Conservation (phyloP, 345 rosid species). For the Dipteronia dyeriana region DNA sequence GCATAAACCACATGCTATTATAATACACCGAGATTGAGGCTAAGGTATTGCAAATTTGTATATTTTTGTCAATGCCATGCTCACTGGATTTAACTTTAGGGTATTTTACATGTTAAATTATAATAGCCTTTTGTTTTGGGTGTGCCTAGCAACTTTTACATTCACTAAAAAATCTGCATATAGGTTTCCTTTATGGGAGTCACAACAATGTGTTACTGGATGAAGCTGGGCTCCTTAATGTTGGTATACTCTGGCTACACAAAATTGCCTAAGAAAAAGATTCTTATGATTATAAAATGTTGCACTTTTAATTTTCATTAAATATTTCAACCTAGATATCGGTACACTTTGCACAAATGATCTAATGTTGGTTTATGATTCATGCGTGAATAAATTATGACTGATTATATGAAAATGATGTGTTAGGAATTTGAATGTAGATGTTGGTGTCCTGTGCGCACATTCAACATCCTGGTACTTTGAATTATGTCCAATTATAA, state of each 20-base stretch:
- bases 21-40: conserved; percentile 66
- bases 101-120: background rate
- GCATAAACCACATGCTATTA: conserved; percentile 62
- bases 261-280: conserved; percentile 61
- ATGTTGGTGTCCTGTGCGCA: no score
- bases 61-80: conserved; percentile 8
- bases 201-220: conserved; percentile 56
- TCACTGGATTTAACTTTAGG: conserved; percentile 1
- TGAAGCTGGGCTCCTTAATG: conserved; percentile 67
- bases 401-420: no score
- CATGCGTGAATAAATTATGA: no score
- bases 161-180: background rate
- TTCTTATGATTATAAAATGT: conserved; percentile 13
- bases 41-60: conserved; percentile 40
- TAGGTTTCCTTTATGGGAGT: background rate
- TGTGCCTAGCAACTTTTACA: background rate
- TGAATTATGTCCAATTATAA: background rate
- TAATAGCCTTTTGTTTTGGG: background rate
- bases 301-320: no score
- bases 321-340: no score
- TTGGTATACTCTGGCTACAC: conserved; percentile 65
- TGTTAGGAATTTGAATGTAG: no score
- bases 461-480: background rate
- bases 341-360: no score
- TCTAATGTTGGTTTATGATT: no score